phyloP scores from a whole-genome alignment of 1,284 basidiomycete genomes.

The Porogramme epimiltina region DNA sequence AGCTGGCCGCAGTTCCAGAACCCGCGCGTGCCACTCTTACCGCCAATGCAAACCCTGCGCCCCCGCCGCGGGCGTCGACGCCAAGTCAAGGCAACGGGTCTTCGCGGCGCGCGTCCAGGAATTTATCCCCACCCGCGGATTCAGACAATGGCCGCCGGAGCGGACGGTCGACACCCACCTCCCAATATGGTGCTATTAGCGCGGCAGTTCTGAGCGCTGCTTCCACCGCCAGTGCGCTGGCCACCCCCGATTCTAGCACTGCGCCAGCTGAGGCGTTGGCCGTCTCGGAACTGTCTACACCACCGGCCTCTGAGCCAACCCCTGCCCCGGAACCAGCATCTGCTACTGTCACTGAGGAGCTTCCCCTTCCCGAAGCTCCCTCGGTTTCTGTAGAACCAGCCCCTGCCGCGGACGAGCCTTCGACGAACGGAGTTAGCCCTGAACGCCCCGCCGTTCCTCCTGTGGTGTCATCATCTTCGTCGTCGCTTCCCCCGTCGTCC shows the following conservation, averaged over 20 bases:
- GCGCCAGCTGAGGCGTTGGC: slow-evolving; percentile 1
- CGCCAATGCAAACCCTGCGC: background rate
- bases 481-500: slow-evolving; percentile 28
- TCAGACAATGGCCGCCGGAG: slow-evolving; percentile 2
- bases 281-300: background rate
- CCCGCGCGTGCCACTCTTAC: slow-evolving; percentile 1
- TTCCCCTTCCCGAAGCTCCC: too few relatives aligned
- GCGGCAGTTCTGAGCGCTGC: slow-evolving; percentile 43
- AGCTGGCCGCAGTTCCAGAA: background rate
- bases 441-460: background rate
- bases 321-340: background rate
- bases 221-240: slow-evolving; percentile 44
- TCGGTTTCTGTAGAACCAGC: too few relatives aligned
- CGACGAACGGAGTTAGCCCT: slow-evolving; percentile 1
- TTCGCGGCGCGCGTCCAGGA: background rate
- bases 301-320: background rate
- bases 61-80: slow-evolving; percentile 6
- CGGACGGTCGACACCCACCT: slow-evolving; percentile 36
- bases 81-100: slow-evolving; percentile 3
- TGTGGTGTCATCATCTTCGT: slow-evolving; percentile 26
- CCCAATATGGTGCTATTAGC: slow-evolving; percentile 42
- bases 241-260: slow-evolving; percentile 6
- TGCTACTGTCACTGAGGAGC: too few relatives aligned
- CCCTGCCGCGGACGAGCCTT: background rate
- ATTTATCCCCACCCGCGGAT: background rate